A percentile compares a stretch with the other conserved stretches of the same genome.
These are phyloP conservation scores for Paspalum notatum DNA, from an alignment of 176 grass and related monocot genomes.

Conservation along the genomic window DNA sequence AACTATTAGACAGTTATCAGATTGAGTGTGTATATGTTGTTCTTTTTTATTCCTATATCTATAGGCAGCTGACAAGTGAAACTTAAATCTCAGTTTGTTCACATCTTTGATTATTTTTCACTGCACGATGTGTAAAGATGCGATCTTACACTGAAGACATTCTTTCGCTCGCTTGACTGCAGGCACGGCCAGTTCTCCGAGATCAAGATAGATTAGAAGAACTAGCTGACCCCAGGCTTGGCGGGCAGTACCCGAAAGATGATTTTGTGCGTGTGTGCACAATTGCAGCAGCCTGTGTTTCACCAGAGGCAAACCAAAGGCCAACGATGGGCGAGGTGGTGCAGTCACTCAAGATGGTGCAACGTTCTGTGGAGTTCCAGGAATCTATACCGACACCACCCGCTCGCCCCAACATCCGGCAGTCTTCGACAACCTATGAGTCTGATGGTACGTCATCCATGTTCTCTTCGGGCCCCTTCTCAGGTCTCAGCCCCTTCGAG, in stretches of 20 bases:
- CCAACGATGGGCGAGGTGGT: constrained; percentile 99
- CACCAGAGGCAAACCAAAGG: constrained; percentile 86
- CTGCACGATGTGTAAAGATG: not conserved
- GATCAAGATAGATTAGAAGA: constrained; percentile 86
- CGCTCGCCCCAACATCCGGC: constrained; percentile 52
- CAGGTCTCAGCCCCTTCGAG: constrained; percentile 87
- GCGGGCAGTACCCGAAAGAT: constrained; percentile 75
- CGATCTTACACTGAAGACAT: not conserved
- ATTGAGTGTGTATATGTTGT: constrained; percentile 3
- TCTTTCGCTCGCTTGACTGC: constrained; percentile 17
- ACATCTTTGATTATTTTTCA: not conserved
- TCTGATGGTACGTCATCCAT: constrained; percentile 95
- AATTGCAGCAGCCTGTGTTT: constrained; percentile 95
- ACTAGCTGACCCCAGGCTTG: constrained; percentile 75
- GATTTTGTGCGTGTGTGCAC: constrained; percentile 96
- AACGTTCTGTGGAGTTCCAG: constrained; percentile 71
- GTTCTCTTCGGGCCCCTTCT: constrained; percentile 98
- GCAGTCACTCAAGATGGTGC: constrained; percentile 99
- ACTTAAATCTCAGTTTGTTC: not conserved
- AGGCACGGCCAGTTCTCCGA: constrained; percentile 90
- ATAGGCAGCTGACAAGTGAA: not conserved
- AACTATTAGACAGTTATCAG: not conserved
- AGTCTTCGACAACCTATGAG: constrained; percentile 67
- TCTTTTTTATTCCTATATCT: not conserved
- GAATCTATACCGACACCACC: constrained; percentile 65